Evolutionary conservation across 441 rosid genomes (phyloP).

Genomic region (Viola pubescens): DNA sequence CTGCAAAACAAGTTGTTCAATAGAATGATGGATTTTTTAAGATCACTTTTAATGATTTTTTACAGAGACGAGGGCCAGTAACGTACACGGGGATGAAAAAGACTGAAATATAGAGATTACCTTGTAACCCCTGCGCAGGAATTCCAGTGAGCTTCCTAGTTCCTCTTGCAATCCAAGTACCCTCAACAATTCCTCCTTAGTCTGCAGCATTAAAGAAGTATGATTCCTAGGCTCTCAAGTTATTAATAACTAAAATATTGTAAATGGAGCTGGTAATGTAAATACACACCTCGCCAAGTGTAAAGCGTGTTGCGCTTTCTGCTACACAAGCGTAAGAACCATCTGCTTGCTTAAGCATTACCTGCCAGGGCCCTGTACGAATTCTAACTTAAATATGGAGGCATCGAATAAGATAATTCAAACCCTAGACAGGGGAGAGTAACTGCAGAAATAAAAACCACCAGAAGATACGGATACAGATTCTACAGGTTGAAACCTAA

Average conservation of each 20-base stretch:
- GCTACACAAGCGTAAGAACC: constrained; percentile 82
- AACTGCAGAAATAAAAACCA: neutral
- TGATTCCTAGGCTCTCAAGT: constrained; percentile 14
- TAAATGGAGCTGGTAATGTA: constrained; percentile 7
- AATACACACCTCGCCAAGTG: constrained; percentile 68
- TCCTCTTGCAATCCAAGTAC: constrained; percentile 88
- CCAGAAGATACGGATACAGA: neutral
- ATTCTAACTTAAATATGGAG: constrained; percentile 3
- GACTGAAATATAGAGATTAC: neutral
- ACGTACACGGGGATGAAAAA: too few relatives aligned
- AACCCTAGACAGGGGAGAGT: neutral
- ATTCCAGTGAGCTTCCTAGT: constrained; percentile 82
- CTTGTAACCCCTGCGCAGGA: constrained; percentile 76
- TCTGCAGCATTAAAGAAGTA: constrained; percentile 34
- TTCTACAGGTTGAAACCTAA: neutral
- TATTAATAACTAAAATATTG: constrained; percentile 10
- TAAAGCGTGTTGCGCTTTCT: constrained; percentile 79
- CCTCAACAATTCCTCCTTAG: constrained; percentile 85
- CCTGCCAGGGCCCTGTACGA: constrained; percentile 94
- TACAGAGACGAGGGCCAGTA: neutral
- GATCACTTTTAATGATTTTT: neutral
- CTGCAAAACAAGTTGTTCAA: constrained; percentile 33
- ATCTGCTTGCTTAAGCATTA: constrained; percentile 90
- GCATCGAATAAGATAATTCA: neutral
- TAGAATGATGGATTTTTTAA: neutral